Percentiles rank a stretch among this genome's conserved stretches.
Evolutionary conservation across 257 asterid species (phyloP).

Genomic region (Orobanche coerulescens): DNA sequence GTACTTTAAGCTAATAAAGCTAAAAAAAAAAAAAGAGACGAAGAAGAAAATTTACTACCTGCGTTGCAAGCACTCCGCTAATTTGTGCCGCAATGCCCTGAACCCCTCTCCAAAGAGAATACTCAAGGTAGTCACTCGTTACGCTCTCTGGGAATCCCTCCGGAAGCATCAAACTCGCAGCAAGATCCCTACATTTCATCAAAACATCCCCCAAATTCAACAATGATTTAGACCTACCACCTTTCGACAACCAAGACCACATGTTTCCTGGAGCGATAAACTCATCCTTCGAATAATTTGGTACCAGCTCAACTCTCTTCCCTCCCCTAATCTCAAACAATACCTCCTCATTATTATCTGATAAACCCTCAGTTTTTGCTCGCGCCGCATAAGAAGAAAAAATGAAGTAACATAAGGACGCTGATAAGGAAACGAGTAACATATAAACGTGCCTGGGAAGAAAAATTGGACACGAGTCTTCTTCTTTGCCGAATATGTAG

Average conservation of each 20-base stretch:
- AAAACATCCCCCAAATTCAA: constrained; percentile 36
- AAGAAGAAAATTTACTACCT: constrained; percentile 35
- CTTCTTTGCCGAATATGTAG: constrained; percentile 19
- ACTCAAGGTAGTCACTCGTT: constrained; percentile 84
- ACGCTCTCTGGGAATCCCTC: constrained; percentile 94
- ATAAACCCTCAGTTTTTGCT: constrained; percentile 38
- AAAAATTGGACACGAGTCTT: constrained; percentile 4
- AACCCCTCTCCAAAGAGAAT: constrained; percentile 96
- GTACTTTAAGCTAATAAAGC: background rate
- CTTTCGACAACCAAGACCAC: constrained; percentile 38
- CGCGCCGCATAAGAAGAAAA: constrained; percentile 44
- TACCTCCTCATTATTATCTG: constrained; percentile 24
- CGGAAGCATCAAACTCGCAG: constrained; percentile 55
- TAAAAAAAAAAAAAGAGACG: background rate
- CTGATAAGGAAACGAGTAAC: constrained; percentile 32
- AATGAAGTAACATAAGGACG: constrained; percentile 32
- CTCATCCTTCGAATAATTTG: constrained; percentile 65
- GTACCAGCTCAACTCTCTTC: constrained; percentile 52
- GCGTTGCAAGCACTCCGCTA: constrained; percentile 94
- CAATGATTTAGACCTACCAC: constrained; percentile 23
- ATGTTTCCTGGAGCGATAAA: constrained; percentile 38
- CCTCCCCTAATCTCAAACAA: constrained; percentile 75
- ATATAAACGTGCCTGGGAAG: constrained; percentile 22
- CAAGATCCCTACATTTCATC: constrained; percentile 59
- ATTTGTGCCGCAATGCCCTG: constrained; percentile 95